These are phyloP conservation scores for Apiospora kogelbergensis DNA, from an alignment of 2,329 filamentous ascomycete species.

Conservation along the genomic window DNA sequence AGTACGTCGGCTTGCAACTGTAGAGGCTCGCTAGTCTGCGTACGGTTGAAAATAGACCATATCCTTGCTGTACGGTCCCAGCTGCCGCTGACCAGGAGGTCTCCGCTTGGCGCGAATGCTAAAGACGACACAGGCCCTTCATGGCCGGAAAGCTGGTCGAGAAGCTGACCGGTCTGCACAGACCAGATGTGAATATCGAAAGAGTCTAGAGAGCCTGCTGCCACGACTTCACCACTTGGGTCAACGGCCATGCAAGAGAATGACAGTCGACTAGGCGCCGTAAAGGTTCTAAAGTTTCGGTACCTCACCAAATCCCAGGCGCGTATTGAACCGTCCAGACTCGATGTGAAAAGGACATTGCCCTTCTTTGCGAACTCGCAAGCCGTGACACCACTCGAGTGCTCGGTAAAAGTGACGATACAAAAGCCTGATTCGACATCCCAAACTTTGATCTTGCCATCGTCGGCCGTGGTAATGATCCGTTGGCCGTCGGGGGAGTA, in stretches of 20 bases:
- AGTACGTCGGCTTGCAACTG: constrained; percentile 91
- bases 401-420: constrained; percentile 96
- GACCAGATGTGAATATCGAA: constrained; percentile 99
- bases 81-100: constrained; percentile 82
- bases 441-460: constrained; percentile 99
- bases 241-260: constrained; percentile 97
- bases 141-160: constrained; percentile 88
- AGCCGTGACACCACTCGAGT: constrained; percentile 89
- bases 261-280: constrained; percentile 84
- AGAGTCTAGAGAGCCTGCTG: constrained; percentile 90
- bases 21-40: constrained; percentile 91
- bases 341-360: constrained; percentile 93
- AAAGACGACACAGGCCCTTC: constrained; percentile 90
- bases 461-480: constrained; percentile 91
- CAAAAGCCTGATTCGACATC: constrained; percentile 96
- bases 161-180: constrained; percentile 92
- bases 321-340: constrained; percentile 88
- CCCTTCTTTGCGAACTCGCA: constrained; percentile 95
- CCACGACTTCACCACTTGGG: constrained; percentile 93
- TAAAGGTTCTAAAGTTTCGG: constrained; percentile 96
- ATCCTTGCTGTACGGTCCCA: constrained; percentile 96
- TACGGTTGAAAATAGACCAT: constrained; percentile 93
- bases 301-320: constrained; percentile 97
- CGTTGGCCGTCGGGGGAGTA: constrained; percentile 94
- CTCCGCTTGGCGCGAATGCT: constrained; percentile 84